These are phyloP conservation scores for Orbilia oligospora DNA, from an alignment of 2,329 filamentous ascomycete species.

Conservation along the genomic window DNA sequence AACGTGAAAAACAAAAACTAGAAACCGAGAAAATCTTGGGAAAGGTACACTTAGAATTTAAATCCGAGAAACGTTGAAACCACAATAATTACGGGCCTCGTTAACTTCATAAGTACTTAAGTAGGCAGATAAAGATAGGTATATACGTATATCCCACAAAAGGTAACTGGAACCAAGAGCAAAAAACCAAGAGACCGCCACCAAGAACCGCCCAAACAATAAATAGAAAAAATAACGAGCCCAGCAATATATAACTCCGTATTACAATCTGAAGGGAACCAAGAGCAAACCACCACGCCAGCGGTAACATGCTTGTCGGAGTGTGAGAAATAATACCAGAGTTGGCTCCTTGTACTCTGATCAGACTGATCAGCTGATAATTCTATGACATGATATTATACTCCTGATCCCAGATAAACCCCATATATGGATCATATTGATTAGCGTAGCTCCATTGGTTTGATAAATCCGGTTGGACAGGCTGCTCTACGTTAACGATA, in stretches of 20 bases:
- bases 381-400: not conserved
- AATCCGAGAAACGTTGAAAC: too few relatives aligned
- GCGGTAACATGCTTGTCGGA: not conserved
- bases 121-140: not conserved
- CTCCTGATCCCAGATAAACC: conserved; percentile 4
- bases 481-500: not conserved
- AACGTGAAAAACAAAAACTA: too few relatives aligned
- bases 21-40: too few relatives aligned
- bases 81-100: too few relatives aligned
- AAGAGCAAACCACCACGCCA: not conserved
- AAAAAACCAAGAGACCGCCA: not conserved
- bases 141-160: not conserved
- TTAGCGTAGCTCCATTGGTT: not conserved
- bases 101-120: too few relatives aligned
- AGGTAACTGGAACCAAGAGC: not conserved
- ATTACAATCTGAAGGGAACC: not conserved
- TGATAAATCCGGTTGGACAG: not conserved
- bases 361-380: too few relatives aligned
- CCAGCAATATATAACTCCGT: not conserved
- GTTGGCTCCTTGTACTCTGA: not conserved
- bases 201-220: not conserved
- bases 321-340: not conserved
- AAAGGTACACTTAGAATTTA: too few relatives aligned
- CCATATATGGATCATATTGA: conserved; percentile 24
- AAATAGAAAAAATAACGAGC: not conserved